These are phyloP conservation scores for Corymbia citriodora DNA, from an alignment of 441 rosid species.

Conservation along the genomic window DNA sequence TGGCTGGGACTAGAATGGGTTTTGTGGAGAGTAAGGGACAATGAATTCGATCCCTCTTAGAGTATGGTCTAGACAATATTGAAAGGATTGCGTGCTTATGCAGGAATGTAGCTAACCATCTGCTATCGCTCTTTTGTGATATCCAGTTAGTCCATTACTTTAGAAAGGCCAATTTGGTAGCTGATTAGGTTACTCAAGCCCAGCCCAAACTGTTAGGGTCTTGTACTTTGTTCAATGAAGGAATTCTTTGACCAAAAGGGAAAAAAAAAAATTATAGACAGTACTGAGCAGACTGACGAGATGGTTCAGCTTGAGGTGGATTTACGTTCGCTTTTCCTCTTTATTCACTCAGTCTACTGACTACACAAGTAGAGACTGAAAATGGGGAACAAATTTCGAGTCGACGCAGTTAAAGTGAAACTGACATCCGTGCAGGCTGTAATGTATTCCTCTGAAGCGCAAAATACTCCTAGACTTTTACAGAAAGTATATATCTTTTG, in stretches of 20 bases:
- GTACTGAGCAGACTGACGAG: neutral
- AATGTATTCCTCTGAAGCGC: neutral
- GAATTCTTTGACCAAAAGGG: neutral
- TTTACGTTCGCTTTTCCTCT: neutral
- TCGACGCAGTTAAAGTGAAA: neutral
- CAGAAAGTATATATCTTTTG: neutral
- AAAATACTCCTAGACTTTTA: neutral
- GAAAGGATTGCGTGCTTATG: neutral
- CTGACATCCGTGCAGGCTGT: neutral
- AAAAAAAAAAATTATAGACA: no score
- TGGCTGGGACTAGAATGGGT: neutral
- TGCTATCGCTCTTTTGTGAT: neutral
- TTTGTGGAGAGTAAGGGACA: neutral
- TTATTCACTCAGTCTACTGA: neutral
- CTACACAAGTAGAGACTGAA: neutral
- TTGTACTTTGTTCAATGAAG: neutral
- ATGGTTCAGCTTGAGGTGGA: neutral
- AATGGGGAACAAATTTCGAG: no score
- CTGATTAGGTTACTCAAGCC: neutral
- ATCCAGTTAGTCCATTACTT: neutral
- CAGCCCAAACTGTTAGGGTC: neutral
- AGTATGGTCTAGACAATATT: neutral
- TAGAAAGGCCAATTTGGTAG: neutral
- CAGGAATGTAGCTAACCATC: neutral
- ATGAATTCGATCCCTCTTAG: neutral